These are phyloP conservation scores for Petasospora fabianii DNA, from an alignment of 1,139 yeast species.

Conservation along the genomic window DNA sequence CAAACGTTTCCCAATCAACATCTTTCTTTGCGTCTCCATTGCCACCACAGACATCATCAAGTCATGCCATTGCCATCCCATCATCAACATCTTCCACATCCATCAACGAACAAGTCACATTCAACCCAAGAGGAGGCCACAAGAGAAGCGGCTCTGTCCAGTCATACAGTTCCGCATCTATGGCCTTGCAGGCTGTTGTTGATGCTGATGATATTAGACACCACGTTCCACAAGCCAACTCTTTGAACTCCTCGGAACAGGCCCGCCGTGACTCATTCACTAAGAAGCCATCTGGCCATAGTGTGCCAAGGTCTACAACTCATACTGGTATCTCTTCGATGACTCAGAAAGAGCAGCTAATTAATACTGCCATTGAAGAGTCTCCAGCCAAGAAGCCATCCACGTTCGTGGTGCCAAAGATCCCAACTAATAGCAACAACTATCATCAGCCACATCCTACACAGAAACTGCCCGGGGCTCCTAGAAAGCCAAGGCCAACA, in stretches of 20 bases:
- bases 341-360: slow-evolving; percentile 12
- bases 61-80: slow-evolving; percentile 48
- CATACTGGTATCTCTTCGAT: slow-evolving; percentile 35
- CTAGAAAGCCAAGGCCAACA: slow-evolving; percentile 70
- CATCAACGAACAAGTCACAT: slow-evolving; percentile 22
- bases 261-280: slow-evolving; percentile 17
- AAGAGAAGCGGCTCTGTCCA: slow-evolving; percentile 34
- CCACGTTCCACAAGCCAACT: slow-evolving; percentile 31
- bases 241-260: slow-evolving; percentile 21
- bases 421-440: slow-evolving; percentile 22
- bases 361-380: slow-evolving; percentile 40
- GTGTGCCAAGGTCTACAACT: slow-evolving; percentile 41
- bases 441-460: slow-evolving; percentile 16
- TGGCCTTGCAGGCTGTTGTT: slow-evolving; percentile 66
- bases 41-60: slow-evolving; percentile 52
- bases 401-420: slow-evolving; percentile 22
- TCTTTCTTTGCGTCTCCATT: slow-evolving; percentile 39
- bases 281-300: slow-evolving; percentile 13
- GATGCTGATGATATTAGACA: slow-evolving; percentile 46
- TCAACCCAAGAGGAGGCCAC: slow-evolving; percentile 23
- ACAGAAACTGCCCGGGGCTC: slow-evolving; percentile 28
- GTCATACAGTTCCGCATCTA: slow-evolving; percentile 44
- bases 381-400: slow-evolving; percentile 33
- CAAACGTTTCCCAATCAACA: slow-evolving; percentile 4
- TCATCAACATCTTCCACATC: slow-evolving; percentile 34